Evolutionary conservation across 495 filamentous ascomycete species (phyloP).

Genomic region (Entonaema liquescens): DNA sequence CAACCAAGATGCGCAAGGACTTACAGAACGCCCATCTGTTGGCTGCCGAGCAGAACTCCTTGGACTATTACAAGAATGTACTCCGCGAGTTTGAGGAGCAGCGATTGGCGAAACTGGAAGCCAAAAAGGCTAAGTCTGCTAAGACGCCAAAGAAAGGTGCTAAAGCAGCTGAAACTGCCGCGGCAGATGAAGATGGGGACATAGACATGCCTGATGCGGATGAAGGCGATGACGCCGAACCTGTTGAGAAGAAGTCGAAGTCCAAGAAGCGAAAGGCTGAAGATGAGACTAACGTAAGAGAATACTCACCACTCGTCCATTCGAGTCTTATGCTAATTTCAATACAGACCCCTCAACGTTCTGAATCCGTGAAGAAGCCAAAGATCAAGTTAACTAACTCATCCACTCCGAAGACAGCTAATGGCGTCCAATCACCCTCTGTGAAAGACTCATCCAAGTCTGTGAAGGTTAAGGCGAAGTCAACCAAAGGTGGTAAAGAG

Average conservation of each 20-base stretch:
- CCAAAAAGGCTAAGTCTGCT: slow-evolving; percentile 67
- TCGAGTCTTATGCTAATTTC: slow-evolving; percentile 43
- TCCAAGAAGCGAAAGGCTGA: slow-evolving; percentile 75
- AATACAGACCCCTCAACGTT: slow-evolving; percentile 69
- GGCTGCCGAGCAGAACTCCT: slow-evolving; percentile 73
- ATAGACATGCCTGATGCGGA: slow-evolving; percentile 77
- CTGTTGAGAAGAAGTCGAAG: slow-evolving; percentile 64
- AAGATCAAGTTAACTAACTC: slow-evolving; percentile 68
- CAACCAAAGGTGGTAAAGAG: slow-evolving; percentile 71
- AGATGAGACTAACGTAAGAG: slow-evolving; percentile 72
- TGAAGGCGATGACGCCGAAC: slow-evolving; percentile 57
- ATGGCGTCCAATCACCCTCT: slow-evolving; percentile 56
- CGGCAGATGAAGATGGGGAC: slow-evolving; percentile 64
- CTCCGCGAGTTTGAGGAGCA: slow-evolving; percentile 73
- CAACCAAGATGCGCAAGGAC: slow-evolving; percentile 77
- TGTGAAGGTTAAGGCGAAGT: slow-evolving; percentile 62
- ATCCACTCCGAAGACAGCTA: slow-evolving; percentile 61
- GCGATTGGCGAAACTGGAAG: slow-evolving; percentile 63
- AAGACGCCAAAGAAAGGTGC: slow-evolving; percentile 70
- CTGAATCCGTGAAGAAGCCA: slow-evolving; percentile 71
- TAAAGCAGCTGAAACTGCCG: slow-evolving; percentile 61
- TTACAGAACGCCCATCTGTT: slow-evolving; percentile 76
- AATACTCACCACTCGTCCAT: not conserved
- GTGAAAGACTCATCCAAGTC: slow-evolving; percentile 53
- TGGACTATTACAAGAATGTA: slow-evolving; percentile 80